A percentile compares a stretch with the other conserved stretches of the same genome.
These are phyloP conservation scores for Schizosaccharomyces japonicus DNA, from an alignment of 805 yeast genomes.

Conservation along the genomic window DNA sequence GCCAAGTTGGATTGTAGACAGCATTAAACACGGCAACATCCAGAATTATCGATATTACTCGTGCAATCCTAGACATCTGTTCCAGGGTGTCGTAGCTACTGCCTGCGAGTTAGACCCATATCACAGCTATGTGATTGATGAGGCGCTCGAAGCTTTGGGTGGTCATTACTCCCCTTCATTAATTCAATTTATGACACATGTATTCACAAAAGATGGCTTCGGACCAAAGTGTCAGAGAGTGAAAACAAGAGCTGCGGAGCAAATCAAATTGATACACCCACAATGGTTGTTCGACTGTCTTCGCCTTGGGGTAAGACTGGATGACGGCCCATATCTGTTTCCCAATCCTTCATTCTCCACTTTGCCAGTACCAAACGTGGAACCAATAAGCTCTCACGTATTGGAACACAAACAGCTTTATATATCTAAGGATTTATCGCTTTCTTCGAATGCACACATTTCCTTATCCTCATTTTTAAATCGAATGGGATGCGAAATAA, in stretches of 20 bases:
- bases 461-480: background rate
- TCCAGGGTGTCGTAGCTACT: background rate
- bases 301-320: conserved; percentile 17
- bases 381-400: no score
- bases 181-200: background rate
- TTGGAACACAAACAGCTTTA: conserved; percentile 2
- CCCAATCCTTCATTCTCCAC: conserved; percentile 17
- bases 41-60: background rate
- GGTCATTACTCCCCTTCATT: background rate
- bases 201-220: background rate
- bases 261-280: background rate
- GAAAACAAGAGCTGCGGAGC: background rate
- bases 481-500: background rate
- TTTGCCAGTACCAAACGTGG: no score
- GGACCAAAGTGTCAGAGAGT: background rate
- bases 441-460: background rate
- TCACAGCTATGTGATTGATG: background rate
- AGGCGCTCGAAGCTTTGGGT: background rate
- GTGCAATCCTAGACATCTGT: background rate
- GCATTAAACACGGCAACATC: background rate
- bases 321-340: conserved; percentile 32
- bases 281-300: conserved; percentile 2
- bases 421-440: conserved; percentile 4
- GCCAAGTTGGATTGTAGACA: background rate
- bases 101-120: background rate